Base-by-base conservation (phyloP, 75 land plant species). In the Pseudotsuga menziesii region DNA sequence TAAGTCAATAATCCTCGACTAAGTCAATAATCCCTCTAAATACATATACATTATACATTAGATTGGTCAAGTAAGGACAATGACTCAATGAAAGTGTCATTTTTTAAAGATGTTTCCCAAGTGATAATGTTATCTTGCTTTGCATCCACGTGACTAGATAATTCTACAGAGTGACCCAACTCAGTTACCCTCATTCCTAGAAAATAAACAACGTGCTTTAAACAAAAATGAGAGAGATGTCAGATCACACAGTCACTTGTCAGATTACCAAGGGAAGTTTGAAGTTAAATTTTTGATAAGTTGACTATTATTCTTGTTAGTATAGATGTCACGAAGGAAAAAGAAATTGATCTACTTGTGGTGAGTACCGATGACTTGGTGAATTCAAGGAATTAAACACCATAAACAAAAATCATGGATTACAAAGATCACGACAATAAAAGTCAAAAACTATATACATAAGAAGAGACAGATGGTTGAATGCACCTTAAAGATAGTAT, bases 41-140 rank as follows among this genome's bases (percentile, higher is more conserved):
- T 95, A 95, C 66, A 89, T 86, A 89, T 86, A 27, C 83, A 82
- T 63, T 95, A 95, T 81, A 91, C 94, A 9, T 72, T 95, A 39
- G 96, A 93, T 62, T 78, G 82, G 77, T 75, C 90, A 32, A 78
- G 62, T 12, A 91, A 90, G 16, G 76, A 88, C 4, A 83, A 90
- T 78, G 91, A 89, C 29, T 61, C 71, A 35, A 73, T 83, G n/a
- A 94, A 94, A 69, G 60, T 63, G 60, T 77, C 78, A 41, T 95
- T 91, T 35, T 94, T 82, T 64, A 77, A 76, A 76, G 83, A 85
- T 36, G 82, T 85, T n/a, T 63, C 79, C 6, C 70, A 80, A 36
- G 2, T 74, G 36, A 17, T 88, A 79, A 82, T 66, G 72, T 76
- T 72, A 61, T 71, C 84, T 70, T 23, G 55, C 0, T 3, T 74